Conservation (phyloP, 202 grass and related monocot genomes). For the Carex arenaria region DNA sequence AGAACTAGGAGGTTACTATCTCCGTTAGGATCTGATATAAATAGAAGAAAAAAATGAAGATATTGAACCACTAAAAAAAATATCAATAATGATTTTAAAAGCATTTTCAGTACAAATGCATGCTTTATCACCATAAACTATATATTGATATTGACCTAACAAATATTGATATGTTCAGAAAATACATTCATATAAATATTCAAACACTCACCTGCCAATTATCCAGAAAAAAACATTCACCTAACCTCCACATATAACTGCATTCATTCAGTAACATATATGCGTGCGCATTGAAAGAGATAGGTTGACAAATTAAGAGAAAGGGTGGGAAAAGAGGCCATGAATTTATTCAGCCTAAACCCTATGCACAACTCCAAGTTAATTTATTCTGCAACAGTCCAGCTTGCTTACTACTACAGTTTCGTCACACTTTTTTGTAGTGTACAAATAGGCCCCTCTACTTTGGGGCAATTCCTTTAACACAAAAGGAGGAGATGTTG, state of each 20-base stretch:
- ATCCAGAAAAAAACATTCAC: not conserved
- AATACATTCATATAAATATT: not conserved
- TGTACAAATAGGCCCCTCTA: slow-evolving; percentile 35
- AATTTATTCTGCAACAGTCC: not conserved
- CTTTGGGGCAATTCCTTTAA: slow-evolving; percentile 32
- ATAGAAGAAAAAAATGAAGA: not conserved
- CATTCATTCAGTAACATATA: not conserved
- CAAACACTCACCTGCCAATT: slow-evolving; percentile 7
- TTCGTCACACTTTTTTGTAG: slow-evolving; percentile 30
- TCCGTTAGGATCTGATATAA: not conserved
- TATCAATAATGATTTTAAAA: not conserved
- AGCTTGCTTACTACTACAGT: slow-evolving; percentile 8
- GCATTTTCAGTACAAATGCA: no score
- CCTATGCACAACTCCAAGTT: slow-evolving; percentile 4
- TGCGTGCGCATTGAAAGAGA: not conserved
- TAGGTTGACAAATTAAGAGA: not conserved
- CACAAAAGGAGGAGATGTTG: not conserved
- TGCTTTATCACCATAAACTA: not conserved
- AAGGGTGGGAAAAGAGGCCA: slow-evolving; percentile 6
- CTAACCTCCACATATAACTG: not conserved
- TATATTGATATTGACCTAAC: not conserved
- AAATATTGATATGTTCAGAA: not conserved
- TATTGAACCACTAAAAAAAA: slow-evolving; percentile 14
- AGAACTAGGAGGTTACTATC: not conserved
- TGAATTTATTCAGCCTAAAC: slow-evolving; percentile 24